Evolutionary conservation across 2,329 filamentous ascomycete species (phyloP).

Genomic region (Cordyceps javanica): DNA sequence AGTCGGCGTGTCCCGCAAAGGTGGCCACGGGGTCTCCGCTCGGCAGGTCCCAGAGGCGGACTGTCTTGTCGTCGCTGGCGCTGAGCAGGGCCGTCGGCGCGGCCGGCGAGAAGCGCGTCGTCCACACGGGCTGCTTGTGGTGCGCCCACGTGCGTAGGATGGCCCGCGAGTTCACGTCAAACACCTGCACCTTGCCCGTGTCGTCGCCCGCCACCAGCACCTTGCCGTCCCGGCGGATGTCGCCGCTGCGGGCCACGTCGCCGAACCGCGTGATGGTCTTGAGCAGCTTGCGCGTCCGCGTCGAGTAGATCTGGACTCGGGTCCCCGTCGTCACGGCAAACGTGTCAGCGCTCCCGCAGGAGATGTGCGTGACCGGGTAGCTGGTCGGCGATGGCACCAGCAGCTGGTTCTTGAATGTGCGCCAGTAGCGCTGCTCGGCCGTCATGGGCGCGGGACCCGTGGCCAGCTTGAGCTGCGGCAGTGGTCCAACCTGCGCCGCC

Average conservation of each 20-base stretch:
- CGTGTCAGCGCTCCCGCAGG: conserved; percentile 55
- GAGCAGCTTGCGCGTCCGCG: conserved; percentile 81
- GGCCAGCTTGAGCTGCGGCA: conserved; percentile 76
- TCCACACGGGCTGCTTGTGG: conserved; percentile 92
- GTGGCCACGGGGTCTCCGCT: conserved; percentile 68
- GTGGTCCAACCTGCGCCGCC: conserved; percentile 78
- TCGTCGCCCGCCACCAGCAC: conserved; percentile 90
- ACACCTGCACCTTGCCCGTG: conserved; percentile 87
- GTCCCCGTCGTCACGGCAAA: conserved; percentile 95
- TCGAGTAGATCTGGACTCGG: conserved; percentile 88
- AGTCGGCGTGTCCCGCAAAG: conserved; percentile 85
- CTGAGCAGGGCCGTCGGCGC: conserved; percentile 83
- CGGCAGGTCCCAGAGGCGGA: conserved; percentile 89
- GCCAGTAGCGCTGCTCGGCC: conserved; percentile 94
- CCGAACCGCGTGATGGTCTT: conserved; percentile 94
- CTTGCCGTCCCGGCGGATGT: conserved; percentile 81
- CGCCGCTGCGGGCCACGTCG: conserved; percentile 82
- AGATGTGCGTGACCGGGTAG: conserved; percentile 86
- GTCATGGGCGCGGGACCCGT: conserved; percentile 77
- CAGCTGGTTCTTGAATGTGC: conserved; percentile 85
- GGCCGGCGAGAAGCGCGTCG: conserved; percentile 84
- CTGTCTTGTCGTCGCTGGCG: conserved; percentile 86
- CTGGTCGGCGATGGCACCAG: conserved; percentile 86
- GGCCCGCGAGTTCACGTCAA: conserved; percentile 79
- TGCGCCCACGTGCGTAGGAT: conserved; percentile 94